phyloP scores from a whole-genome alignment of 1,284 basidiomycete species.

The Ganoderma lucidum region DNA sequence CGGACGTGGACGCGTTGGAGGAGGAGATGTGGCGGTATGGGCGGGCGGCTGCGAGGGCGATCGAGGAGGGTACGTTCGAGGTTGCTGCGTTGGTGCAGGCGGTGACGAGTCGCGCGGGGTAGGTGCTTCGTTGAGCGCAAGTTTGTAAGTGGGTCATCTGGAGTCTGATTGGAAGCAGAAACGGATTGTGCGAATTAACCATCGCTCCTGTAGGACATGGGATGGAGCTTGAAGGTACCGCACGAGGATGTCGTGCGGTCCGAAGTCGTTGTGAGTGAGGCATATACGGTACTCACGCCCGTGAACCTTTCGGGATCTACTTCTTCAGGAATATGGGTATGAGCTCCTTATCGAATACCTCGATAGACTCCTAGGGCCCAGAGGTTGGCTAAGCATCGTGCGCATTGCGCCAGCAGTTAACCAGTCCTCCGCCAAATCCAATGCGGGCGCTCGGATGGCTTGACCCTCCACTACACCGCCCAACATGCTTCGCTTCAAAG shows the following conservation, averaged over 20 bases:
- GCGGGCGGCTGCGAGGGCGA: constrained; percentile 13
- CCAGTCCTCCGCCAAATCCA: constrained; percentile 20
- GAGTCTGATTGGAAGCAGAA: no score
- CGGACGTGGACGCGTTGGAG: constrained; percentile 26
- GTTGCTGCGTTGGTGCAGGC: constrained; percentile 9
- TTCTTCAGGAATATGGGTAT: not conserved
- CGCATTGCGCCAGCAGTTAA: constrained; percentile 14
- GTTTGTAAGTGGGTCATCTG: no score
- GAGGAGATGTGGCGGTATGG: constrained; percentile 28
- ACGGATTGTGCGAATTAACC: no score
- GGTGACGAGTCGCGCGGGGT: not conserved
- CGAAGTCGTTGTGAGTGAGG: constrained; percentile 36
- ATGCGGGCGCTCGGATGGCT: no score
- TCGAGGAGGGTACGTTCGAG: constrained; percentile 22
- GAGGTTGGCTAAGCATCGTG: not conserved
- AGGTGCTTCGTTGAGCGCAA: no score
- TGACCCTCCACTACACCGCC: constrained; percentile 17
- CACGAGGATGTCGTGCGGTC: constrained; percentile 34
- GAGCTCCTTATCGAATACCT: constrained; percentile 11
- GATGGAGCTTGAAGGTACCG: no score
- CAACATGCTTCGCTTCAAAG: constrained; percentile 7
- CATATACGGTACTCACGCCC: constrained; percentile 16
- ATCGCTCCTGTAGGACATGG: no score
- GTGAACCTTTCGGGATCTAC: not conserved
- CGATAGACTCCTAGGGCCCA: constrained; percentile 17